Percentiles rank a stretch among this genome's conserved stretches.
phyloP scores from a whole-genome alignment of 2,329 filamentous ascomycete species.

The Colletotrichum sp. region DNA sequence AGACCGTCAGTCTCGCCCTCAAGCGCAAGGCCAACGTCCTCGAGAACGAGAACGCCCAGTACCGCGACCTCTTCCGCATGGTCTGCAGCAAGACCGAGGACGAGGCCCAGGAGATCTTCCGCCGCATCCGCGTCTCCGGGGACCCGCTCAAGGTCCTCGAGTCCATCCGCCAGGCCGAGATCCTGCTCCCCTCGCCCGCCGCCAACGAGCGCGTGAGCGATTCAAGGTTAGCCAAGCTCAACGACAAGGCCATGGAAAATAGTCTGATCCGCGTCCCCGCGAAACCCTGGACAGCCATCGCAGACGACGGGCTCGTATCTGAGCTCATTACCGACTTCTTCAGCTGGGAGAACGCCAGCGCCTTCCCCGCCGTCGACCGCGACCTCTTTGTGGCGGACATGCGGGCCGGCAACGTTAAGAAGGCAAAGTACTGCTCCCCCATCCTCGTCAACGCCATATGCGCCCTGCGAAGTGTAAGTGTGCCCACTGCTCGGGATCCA shows the following conservation, averaged over 20 bases:
- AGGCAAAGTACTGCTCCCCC: slow-evolving; percentile 31
- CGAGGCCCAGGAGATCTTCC: slow-evolving; percentile 25
- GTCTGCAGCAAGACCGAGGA: slow-evolving; percentile 20
- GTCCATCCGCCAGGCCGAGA: slow-evolving; percentile 23
- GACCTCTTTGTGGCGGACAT: slow-evolving; percentile 31
- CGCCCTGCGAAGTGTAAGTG: slow-evolving; percentile 31
- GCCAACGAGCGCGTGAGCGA: slow-evolving; percentile 2
- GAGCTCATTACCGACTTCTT: slow-evolving; percentile 34
- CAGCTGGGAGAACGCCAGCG: slow-evolving; percentile 30
- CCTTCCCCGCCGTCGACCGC: slow-evolving; percentile 28
- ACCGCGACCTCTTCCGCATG: slow-evolving; percentile 23
- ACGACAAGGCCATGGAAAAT: slow-evolving; percentile 18
- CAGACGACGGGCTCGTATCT: slow-evolving; percentile 33
- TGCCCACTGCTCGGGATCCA: background rate
- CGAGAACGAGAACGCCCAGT: slow-evolving; percentile 19
- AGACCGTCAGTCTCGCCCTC: slow-evolving; percentile 22
- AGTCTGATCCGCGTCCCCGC: slow-evolving; percentile 29
- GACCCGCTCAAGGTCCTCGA: slow-evolving; percentile 19
- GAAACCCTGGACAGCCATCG: slow-evolving; percentile 33
- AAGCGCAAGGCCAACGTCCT: slow-evolving; percentile 21
- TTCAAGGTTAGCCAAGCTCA: slow-evolving; percentile 14
- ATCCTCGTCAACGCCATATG: slow-evolving; percentile 37
- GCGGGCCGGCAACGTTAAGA: slow-evolving; percentile 16
- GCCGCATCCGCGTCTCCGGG: slow-evolving; percentile 17
- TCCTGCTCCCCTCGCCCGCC: slow-evolving; percentile 17